Percentiles rank a stretch among this genome's conserved stretches.
These are phyloP conservation scores for Cystobasidium pallidum DNA, from an alignment of 1,284 basidiomycete genomes.

Conservation along the genomic window DNA sequence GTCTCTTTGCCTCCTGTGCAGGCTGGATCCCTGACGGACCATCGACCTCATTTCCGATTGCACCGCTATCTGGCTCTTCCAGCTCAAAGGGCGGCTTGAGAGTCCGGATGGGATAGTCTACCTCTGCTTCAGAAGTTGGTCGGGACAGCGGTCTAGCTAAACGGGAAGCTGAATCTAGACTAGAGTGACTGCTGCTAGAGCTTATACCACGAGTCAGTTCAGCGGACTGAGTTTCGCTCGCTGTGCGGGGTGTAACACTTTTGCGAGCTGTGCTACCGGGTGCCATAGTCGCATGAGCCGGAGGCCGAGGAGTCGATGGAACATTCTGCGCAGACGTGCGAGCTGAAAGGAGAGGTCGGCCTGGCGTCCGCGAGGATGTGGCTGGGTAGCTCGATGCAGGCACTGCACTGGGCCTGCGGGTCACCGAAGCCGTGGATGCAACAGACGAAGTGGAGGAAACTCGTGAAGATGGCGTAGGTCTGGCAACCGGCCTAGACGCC, in stretches of 20 bases:
- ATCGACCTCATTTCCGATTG: background rate
- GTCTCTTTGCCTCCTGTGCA: background rate
- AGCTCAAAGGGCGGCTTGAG: background rate
- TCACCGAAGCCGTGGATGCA: background rate
- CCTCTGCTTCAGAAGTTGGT: constrained; percentile 15
- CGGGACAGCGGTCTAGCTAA: constrained; percentile 3
- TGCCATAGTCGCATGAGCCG: background rate
- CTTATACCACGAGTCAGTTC: constrained; percentile 23
- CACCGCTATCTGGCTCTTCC: background rate
- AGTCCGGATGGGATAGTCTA: background rate
- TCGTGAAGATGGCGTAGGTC: constrained; percentile 36
- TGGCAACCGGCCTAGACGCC: constrained; percentile 15
- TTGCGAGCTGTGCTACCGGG: constrained; percentile 4
- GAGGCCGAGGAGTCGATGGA: constrained; percentile 20
- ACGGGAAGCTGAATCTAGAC: constrained; percentile 4
- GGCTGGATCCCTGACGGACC: background rate
- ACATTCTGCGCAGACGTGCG: background rate
- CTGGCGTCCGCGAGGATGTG: constrained; percentile 11
- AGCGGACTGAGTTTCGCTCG: background rate
- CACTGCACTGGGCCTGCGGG: constrained; percentile 10
- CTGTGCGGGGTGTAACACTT: background rate
- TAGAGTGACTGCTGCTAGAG: constrained; percentile 34
- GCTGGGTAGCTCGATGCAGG: background rate
- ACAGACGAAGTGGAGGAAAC: constrained; percentile 50
- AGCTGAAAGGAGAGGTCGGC: constrained; percentile 1